Evolutionary conservation across 208 protist genomes (phyloP).

Genomic region (Wallacemonas rigidus): DNA sequence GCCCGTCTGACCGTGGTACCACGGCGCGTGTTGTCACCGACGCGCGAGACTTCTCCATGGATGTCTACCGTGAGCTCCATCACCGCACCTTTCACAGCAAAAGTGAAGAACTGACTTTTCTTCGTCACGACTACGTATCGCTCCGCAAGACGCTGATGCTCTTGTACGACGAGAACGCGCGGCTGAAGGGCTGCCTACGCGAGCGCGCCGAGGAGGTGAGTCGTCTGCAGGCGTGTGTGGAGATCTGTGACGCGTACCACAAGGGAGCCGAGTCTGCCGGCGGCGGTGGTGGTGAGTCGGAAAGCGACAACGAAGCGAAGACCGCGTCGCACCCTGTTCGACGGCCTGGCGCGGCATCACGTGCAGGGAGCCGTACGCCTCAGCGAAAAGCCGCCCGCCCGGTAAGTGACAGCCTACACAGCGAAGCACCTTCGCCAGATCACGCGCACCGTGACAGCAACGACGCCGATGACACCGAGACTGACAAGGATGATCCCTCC

Average conservation of each 20-base stretch:
- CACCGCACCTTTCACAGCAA: constrained; percentile 53
- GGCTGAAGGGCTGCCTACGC: constrained; percentile 44
- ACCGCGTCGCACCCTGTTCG: neutral
- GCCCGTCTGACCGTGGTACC: neutral
- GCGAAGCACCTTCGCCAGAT: no score
- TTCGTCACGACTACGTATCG: constrained; percentile 60
- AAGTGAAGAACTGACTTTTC: constrained; percentile 69
- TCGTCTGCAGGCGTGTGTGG: constrained; percentile 21
- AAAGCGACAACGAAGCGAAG: neutral
- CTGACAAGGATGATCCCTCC: neutral
- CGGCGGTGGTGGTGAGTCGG: neutral
- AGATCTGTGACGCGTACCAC: constrained; percentile 12
- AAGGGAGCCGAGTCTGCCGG: constrained; percentile 13
- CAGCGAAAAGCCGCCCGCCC: neutral
- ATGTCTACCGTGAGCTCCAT: constrained; percentile 54
- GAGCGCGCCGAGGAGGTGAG: constrained; percentile 40
- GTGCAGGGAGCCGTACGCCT: no score
- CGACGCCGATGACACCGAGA: neutral
- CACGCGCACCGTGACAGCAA: no score
- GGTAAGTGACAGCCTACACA: neutral
- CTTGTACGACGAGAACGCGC: constrained; percentile 51
- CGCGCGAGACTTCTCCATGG: constrained; percentile 40
- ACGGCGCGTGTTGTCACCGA: constrained; percentile 23
- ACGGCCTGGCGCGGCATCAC: no score
- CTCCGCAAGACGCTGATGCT: constrained; percentile 56